These are phyloP conservation scores for Candida arabinofermentans DNA, from an alignment of 805 yeast species.

Conservation along the genomic window DNA sequence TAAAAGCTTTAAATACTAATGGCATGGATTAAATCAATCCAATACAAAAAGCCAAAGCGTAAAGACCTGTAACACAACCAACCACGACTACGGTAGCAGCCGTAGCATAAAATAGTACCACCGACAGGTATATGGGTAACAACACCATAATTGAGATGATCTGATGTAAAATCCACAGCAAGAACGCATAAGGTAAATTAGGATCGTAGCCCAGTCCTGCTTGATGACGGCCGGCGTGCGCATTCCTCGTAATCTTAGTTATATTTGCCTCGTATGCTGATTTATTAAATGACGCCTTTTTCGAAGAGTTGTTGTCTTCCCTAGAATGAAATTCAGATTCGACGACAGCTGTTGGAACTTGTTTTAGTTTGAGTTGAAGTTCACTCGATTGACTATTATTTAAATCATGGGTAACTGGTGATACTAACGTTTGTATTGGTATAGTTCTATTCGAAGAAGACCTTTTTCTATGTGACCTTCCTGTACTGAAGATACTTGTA, in stretches of 20 bases:
- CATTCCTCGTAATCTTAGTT: background rate
- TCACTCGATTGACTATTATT: too few relatives aligned
- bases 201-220: background rate
- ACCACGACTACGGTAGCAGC: background rate
- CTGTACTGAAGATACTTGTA: background rate
- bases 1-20: too few relatives aligned
- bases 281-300: too few relatives aligned
- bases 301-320: too few relatives aligned
- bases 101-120: background rate
- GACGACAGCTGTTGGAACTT: too few relatives aligned
- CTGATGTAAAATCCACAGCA: background rate
- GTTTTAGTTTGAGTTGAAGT: too few relatives aligned
- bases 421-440: background rate
- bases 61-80: too few relatives aligned
- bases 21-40: background rate
- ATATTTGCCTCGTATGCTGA: background rate
- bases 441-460: background rate
- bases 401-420: too few relatives aligned
- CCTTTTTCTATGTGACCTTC: background rate
- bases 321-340: too few relatives aligned
- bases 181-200: background rate
- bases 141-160: background rate
- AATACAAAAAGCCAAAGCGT: background rate
- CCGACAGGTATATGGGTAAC: background rate
- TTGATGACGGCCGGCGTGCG: background rate